These are phyloP conservation scores for Dichotomopilus funicola DNA, from an alignment of 2,329 filamentous ascomycete species.

Conservation along the genomic window DNA sequence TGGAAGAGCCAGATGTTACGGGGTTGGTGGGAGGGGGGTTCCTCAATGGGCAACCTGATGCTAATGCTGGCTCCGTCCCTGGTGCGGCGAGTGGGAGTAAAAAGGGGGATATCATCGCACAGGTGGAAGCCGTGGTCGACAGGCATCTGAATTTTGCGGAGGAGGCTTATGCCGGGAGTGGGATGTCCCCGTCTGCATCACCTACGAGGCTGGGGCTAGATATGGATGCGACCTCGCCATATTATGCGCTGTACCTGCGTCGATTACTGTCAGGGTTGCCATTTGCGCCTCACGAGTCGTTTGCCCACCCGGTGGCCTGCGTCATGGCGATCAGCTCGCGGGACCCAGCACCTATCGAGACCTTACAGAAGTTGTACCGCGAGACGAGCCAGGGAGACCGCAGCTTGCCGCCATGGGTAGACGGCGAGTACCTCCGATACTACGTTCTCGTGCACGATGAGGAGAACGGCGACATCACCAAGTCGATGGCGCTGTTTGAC, in stretches of 20 bases:
- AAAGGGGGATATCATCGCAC: conserved; percentile 46
- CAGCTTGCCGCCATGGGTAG: conserved; percentile 75
- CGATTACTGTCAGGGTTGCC: conserved; percentile 74
- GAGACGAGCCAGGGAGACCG: conserved; percentile 74
- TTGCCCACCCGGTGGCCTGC: conserved; percentile 88
- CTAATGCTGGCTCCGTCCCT: conserved; percentile 14
- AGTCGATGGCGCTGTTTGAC: conserved; percentile 86
- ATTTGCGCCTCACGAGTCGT: conserved; percentile 81
- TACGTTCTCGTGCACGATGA: conserved; percentile 97
- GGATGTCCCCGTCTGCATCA: conserved; percentile 31
- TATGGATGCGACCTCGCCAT: conserved; percentile 58
- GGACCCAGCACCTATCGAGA: conserved; percentile 76
- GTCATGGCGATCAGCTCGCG: conserved; percentile 92
- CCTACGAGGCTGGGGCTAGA: conserved; percentile 39
- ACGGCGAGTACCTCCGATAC: conserved; percentile 87
- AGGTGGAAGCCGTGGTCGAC: conserved; percentile 76
- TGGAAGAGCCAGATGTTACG: conserved; percentile 45
- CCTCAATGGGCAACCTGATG: conserved; percentile 14
- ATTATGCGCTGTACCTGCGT: conserved; percentile 79
- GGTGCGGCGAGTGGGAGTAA: conserved; percentile 1
- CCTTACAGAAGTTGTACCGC: conserved; percentile 74
- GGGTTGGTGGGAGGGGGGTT: not conserved
- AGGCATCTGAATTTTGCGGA: conserved; percentile 73
- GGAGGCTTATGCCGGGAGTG: conserved; percentile 36
- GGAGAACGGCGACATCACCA: conserved; percentile 84